Conservation (phyloP, 331 rosid genomes). For the Quercus tomentella region DNA sequence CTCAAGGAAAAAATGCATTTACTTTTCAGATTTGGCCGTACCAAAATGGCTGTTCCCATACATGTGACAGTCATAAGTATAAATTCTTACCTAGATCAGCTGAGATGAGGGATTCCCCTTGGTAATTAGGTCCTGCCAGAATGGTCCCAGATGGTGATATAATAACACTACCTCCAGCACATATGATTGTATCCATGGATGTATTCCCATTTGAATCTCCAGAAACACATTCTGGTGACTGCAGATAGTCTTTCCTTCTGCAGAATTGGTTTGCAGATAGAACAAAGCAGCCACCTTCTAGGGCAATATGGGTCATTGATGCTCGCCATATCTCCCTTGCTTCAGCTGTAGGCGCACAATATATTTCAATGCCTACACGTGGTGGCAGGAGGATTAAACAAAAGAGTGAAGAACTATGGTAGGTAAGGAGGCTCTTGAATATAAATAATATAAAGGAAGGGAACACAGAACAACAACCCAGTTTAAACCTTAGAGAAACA, state of each 20-base stretch:
- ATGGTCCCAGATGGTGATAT: slow-evolving; percentile 81
- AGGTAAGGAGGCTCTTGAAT: background rate
- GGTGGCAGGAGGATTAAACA: background rate
- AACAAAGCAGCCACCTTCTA: slow-evolving; percentile 94
- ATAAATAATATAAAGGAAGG: no score
- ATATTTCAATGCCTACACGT: slow-evolving; percentile 74
- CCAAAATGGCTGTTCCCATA: background rate
- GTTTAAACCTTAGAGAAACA: no score
- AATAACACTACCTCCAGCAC: slow-evolving; percentile 92
- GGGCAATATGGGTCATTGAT: slow-evolving; percentile 86
- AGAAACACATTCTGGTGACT: slow-evolving; percentile 71
- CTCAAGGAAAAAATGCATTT: background rate
- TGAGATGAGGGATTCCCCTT: slow-evolving; percentile 84
- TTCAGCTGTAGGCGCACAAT: slow-evolving; percentile 95
- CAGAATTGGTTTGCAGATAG: slow-evolving; percentile 89
- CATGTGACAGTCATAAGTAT: background rate
- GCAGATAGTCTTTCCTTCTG: slow-evolving; percentile 79
- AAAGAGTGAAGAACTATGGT: background rate
- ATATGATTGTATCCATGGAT: slow-evolving; percentile 72
- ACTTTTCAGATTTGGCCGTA: background rate
- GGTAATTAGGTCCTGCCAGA: slow-evolving; percentile 89
- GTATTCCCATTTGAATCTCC: slow-evolving; percentile 63
- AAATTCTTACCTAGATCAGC: slow-evolving; percentile 74
- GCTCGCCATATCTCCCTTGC: slow-evolving; percentile 82
- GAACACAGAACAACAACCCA: no score